Base-by-base conservation (phyloP, 306 rosid species). In the Adenanthera pavonina region DNA sequence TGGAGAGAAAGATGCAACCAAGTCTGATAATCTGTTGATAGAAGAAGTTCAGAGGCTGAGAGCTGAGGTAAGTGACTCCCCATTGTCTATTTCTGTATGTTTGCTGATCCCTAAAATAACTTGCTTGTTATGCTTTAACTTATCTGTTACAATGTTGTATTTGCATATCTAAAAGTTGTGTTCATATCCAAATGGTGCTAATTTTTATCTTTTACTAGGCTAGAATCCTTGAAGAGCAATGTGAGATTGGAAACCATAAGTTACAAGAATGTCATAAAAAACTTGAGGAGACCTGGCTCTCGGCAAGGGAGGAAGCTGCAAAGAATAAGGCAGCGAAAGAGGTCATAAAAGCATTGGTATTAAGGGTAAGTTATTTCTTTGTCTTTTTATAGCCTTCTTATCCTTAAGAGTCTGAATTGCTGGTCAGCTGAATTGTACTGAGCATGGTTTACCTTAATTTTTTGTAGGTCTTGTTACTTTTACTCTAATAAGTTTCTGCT, bases 241-340 rank as follows among this genome's bases (percentile, higher is more conserved):
- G 90, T 80, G 86, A 92, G 72, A 82, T 79, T 53, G 84, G 89
- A 80, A 81, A 83, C 82, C 83, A 78, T n/a, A 86, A 89, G 87
- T 86, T 94, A 69, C 91, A 87, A 79, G 87, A 87, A 78, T 88
- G 88, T 83, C 92, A 82, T 52, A 82, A 85, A 56, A 83, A 89
- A 82, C 72, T 89, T 8, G 90, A 89, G 79, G 95, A 94, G 80
- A 90, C 91, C 80, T 92, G 94, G 94, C 80, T 78, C 52, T 64
- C 89, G 16, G 95, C 94, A 0, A 89, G 85, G 88, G 92, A 90
- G 74, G 98, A 94, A 86, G 91, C 94, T 20, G 91, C 88, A 2
- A 86, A 85, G 82, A 85, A 87, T 78, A 89, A 94, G 84, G 90
- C 94, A 75, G 92, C 97, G 8, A 88, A 88, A 82, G 97, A 90